These are phyloP conservation scores for Aotearoamyces nothofagi DNA, from an alignment of 2,329 filamentous ascomycete genomes.

Conservation along the genomic window DNA sequence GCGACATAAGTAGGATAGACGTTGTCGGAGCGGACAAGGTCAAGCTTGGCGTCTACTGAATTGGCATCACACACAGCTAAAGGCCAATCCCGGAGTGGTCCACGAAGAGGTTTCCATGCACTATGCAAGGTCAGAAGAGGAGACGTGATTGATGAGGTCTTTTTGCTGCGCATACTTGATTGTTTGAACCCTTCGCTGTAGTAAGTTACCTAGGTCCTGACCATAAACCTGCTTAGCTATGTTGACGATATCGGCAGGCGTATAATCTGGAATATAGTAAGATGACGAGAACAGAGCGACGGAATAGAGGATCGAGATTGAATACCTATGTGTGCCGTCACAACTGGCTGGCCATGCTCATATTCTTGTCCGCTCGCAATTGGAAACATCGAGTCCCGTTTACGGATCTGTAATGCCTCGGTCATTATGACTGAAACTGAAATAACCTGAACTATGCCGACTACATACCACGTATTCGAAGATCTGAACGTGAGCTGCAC, in stretches of 20 bases:
- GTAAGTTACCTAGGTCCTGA: neutral
- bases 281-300: neutral
- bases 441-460: neutral
- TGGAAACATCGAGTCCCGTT: constrained; percentile 3
- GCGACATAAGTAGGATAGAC: constrained; percentile 4
- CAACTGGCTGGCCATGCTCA: constrained; percentile 3
- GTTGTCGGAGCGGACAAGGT: constrained; percentile 5
- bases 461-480: constrained; percentile 1
- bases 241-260: neutral
- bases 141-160: neutral
- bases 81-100: constrained; percentile 6
- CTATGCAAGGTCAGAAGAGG: constrained; percentile 1
- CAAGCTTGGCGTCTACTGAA: constrained; percentile 4
- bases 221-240: neutral
- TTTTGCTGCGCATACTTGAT: too few relatives aligned
- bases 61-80: constrained; percentile 4
- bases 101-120: constrained; percentile 8
- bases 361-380: constrained; percentile 4
- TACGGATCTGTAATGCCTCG: neutral
- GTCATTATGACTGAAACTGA: neutral
- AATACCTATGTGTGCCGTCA: constrained; percentile 3
- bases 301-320: neutral
- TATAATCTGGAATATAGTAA: neutral
- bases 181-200: neutral
- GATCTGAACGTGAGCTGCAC: constrained; percentile 3